Evolutionary conservation across 2,329 filamentous ascomycete species (phyloP).

Genomic region (Fusarium circinatum): DNA sequence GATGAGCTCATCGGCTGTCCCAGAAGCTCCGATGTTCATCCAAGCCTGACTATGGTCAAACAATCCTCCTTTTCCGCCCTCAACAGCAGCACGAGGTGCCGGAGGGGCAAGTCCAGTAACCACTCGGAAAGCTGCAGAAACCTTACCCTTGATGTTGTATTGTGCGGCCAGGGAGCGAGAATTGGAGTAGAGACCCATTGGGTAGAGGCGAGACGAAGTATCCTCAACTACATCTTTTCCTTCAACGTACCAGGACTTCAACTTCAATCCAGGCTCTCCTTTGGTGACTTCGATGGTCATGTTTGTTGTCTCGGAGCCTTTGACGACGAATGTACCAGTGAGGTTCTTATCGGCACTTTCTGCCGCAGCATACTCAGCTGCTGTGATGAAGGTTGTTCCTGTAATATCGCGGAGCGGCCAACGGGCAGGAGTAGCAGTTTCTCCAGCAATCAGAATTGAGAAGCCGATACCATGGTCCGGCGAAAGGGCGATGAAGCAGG

Average conservation of each 20-base stretch:
- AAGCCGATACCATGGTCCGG: constrained; percentile 39
- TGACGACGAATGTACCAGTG: constrained; percentile 26
- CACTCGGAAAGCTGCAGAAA: neutral
- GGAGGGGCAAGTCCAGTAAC: neutral
- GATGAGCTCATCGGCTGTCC: constrained; percentile 4
- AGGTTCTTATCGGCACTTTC: constrained; percentile 34
- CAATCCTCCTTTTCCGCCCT: constrained; percentile 2
- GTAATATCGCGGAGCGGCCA: constrained; percentile 28
- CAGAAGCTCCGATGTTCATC: neutral
- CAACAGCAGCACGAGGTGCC: neutral
- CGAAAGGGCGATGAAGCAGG: constrained; percentile 13
- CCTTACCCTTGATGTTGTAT: neutral
- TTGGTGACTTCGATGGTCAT: constrained; percentile 30
- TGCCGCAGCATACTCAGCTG: constrained; percentile 31
- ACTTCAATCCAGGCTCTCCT: constrained; percentile 18
- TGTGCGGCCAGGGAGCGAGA: neutral
- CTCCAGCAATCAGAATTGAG: constrained; percentile 42
- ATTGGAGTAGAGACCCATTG: neutral
- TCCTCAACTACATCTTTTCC: neutral
- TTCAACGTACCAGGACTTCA: neutral
- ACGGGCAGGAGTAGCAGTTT: constrained; percentile 23
- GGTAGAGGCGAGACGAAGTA: neutral
- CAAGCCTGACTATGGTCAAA: constrained; percentile 2
- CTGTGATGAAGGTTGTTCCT: constrained; percentile 31
- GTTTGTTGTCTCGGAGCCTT: constrained; percentile 16